Evolutionary conservation across 176 grass and related monocot species (phyloP).

Genomic region (Cenchrus purpureus): DNA sequence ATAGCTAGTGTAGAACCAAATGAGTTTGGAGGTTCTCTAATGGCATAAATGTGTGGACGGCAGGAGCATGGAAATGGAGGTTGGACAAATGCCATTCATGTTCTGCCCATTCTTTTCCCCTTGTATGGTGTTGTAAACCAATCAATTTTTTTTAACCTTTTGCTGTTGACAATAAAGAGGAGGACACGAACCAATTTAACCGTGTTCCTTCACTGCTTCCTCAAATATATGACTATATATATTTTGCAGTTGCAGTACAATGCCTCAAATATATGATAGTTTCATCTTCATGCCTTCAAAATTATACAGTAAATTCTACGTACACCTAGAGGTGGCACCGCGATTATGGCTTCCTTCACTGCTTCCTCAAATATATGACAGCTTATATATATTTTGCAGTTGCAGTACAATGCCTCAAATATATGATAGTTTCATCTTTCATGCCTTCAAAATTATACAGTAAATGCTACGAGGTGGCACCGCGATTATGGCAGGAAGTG

Average conservation of each 20-base stretch:
- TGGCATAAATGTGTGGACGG: conserved; percentile 43
- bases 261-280: no score
- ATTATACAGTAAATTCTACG: no score
- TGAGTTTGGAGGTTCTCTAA: conserved; percentile 50
- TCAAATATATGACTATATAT: neutral
- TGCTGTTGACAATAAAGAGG: conserved; percentile 65
- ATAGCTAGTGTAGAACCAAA: conserved; percentile 60
- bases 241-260: neutral
- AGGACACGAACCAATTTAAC: conserved; percentile 42
- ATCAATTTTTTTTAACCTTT: conserved; percentile 37
- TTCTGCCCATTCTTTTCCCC: conserved; percentile 54
- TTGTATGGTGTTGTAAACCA: conserved; percentile 54
- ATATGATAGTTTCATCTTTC: no score
- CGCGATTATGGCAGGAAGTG: no score
- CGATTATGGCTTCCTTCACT: neutral
- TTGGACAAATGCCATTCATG: conserved; percentile 58
- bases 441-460: no score
- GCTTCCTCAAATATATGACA: neutral
- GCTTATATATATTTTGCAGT: neutral
- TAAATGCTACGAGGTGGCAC: no score
- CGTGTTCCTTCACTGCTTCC: conserved; percentile 5
- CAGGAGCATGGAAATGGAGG: conserved; percentile 50
- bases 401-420: neutral
- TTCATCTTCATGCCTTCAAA: no score
- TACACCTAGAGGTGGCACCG: no score